Conservation (phyloP, 2,329 filamentous ascomycete species). For the Phyllosticta citribraziliensis region DNA sequence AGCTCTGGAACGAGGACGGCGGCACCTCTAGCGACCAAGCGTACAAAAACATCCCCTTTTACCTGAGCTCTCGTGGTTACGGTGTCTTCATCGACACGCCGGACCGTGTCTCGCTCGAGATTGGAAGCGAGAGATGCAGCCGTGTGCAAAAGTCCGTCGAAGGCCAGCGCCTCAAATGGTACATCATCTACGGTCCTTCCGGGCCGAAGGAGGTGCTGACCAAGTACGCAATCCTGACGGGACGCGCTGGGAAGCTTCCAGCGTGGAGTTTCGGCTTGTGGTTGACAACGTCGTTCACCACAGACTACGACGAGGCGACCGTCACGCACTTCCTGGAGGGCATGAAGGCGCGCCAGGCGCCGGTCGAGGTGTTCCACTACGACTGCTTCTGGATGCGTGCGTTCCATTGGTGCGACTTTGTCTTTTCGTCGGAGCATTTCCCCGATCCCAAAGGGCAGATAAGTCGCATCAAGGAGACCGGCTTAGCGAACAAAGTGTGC, state of each 20-base stretch:
- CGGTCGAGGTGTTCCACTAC: slow-evolving; percentile 64
- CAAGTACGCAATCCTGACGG: slow-evolving; percentile 58
- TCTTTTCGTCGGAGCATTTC: slow-evolving; percentile 59
- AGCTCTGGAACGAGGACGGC: slow-evolving; percentile 52
- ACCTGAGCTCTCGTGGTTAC: slow-evolving; percentile 62
- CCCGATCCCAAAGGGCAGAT: slow-evolving; percentile 59
- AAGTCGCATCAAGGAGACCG: slow-evolving; percentile 51
- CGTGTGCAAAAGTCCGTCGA: slow-evolving; percentile 60
- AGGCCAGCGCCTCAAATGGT: slow-evolving; percentile 62
- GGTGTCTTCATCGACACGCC: slow-evolving; percentile 66
- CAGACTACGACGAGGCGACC: slow-evolving; percentile 60
- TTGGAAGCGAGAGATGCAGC: slow-evolving; percentile 64
- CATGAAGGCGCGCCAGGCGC: slow-evolving; percentile 55
- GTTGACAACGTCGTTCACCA: slow-evolving; percentile 69
- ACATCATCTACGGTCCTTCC: slow-evolving; percentile 60
- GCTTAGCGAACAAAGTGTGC: slow-evolving; percentile 52
- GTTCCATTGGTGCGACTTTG: slow-evolving; percentile 67
- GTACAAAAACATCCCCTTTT: slow-evolving; percentile 64
- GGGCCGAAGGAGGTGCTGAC: slow-evolving; percentile 59
- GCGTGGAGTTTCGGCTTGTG: slow-evolving; percentile 69
- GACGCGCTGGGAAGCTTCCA: slow-evolving; percentile 54
- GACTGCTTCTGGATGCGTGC: slow-evolving; percentile 72
- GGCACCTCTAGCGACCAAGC: slow-evolving; percentile 61
- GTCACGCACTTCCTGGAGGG: slow-evolving; percentile 59
- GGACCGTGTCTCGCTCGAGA: slow-evolving; percentile 59